Evolutionary conservation across 1,139 yeast genomes (phyloP).

Genomic region (Hemisphaericaspora xylofermentans): DNA sequence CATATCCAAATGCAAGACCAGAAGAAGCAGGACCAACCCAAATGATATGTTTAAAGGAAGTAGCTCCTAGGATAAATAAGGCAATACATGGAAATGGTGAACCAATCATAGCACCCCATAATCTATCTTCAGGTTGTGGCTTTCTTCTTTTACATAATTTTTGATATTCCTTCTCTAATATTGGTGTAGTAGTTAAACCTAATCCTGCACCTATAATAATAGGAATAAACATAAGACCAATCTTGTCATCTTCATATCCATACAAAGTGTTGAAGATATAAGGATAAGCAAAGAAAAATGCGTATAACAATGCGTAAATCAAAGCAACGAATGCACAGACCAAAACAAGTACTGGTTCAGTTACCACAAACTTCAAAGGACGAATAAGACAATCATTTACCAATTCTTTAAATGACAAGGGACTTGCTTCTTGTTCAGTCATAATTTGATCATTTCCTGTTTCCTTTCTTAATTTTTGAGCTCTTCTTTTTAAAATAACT

Average conservation of each 20-base stretch:
- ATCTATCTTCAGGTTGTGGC: constrained; percentile 85
- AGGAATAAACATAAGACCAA: constrained; percentile 85
- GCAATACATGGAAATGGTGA: constrained; percentile 89
- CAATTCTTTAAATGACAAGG: constrained; percentile 63
- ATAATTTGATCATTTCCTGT: constrained; percentile 79
- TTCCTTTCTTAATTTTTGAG: constrained; percentile 66
- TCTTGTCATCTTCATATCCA: constrained; percentile 63
- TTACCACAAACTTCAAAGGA: constrained; percentile 69
- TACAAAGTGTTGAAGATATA: constrained; percentile 68
- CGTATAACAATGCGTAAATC: constrained; percentile 83
- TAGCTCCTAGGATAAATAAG: constrained; percentile 84
- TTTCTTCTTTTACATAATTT: constrained; percentile 52
- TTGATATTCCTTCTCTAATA: constrained; percentile 62
- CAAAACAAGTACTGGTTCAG: constrained; percentile 82
- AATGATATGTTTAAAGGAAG: constrained; percentile 71
- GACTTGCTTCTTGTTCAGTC: constrained; percentile 90
- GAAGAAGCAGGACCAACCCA: constrained; percentile 97
- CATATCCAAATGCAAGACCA: constrained; percentile 86
- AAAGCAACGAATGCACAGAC: constrained; percentile 84
- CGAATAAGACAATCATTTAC: constrained; percentile 66
- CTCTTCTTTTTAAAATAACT: constrained; percentile 72
- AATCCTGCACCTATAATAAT: constrained; percentile 79
- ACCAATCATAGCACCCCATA: constrained; percentile 86
- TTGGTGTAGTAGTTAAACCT: constrained; percentile 71
- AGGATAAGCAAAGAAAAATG: constrained; percentile 90